Conservation (phyloP, 139 green algal genomes). For the Monoraphidium neglectum region DNA sequence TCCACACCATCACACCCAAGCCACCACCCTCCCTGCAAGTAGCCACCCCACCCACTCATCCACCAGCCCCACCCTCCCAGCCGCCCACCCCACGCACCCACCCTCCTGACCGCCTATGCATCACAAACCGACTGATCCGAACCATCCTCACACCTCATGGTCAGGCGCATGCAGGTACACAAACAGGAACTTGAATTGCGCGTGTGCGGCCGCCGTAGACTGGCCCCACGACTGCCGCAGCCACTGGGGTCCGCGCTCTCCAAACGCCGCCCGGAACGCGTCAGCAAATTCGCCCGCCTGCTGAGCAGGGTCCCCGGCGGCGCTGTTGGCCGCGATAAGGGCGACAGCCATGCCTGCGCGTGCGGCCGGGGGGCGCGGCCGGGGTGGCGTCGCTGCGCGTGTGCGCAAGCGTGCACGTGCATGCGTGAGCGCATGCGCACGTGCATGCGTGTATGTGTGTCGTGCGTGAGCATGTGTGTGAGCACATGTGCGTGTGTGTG, state of each 20-base stretch:
- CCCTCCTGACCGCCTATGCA: background rate
- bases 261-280: conserved; percentile 41
- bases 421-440: too few species aligned
- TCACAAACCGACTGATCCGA: background rate
- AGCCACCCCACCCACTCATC: background rate
- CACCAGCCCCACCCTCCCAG: background rate
- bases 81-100: background rate
- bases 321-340: background rate
- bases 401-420: too few species aligned
- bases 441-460: too few species aligned
- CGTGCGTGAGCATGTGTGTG: too few species aligned
- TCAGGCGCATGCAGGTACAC: conserved; percentile 78
- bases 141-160: conserved; percentile 55
- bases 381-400: too few species aligned
- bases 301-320: background rate
- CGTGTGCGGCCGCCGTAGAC: conserved; percentile 46
- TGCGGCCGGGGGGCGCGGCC: background rate
- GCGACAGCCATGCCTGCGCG: background rate
- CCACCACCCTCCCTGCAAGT: background rate
- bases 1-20: background rate
- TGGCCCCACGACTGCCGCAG: conserved; percentile 38
- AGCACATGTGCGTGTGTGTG: too few species aligned
- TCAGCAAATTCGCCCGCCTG: conserved; percentile 40
- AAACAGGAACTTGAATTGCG: conserved; percentile 75
- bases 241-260: conserved; percentile 39